phyloP scores from a whole-genome alignment of 2,329 filamentous ascomycete species.

The Aspergillus pseudoviridinutans region DNA sequence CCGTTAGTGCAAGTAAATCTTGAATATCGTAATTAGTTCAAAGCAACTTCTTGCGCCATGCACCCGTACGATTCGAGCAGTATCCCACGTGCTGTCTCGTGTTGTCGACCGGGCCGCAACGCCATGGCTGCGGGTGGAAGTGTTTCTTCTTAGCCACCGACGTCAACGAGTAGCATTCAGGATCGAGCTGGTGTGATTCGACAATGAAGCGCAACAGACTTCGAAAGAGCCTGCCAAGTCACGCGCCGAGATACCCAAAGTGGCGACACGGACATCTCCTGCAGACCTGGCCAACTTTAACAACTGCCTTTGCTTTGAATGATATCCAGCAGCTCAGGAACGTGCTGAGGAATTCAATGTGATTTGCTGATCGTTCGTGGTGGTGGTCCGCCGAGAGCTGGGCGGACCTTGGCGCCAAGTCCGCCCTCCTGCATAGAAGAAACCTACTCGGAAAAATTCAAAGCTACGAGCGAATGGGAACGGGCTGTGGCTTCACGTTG shows the following conservation, averaged over 20 bases:
- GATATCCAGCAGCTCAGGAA: conserved; percentile 10
- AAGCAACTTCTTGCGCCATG: neutral
- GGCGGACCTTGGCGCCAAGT: conserved; percentile 10
- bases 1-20: accelerated
- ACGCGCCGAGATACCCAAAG: neutral
- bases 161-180: neutral
- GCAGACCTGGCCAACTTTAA: neutral
- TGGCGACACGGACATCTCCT: neutral
- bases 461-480: conserved; percentile 2
- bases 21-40: neutral
- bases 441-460: neutral
- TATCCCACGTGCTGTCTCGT: neutral
- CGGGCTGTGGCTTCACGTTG: conserved; percentile 7
- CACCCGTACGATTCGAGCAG: neutral
- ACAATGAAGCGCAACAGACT: neutral
- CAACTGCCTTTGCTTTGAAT: neutral
- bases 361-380: neutral
- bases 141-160: neutral
- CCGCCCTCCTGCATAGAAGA: conserved; percentile 4
- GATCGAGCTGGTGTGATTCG: neutral
- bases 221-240: neutral
- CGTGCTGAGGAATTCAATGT: conserved; percentile 1
- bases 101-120: neutral
- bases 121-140: neutral
- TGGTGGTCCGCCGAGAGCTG: neutral